phyloP scores from a whole-genome alignment of 331 rosid species.

The Malus hybrid region DNA sequence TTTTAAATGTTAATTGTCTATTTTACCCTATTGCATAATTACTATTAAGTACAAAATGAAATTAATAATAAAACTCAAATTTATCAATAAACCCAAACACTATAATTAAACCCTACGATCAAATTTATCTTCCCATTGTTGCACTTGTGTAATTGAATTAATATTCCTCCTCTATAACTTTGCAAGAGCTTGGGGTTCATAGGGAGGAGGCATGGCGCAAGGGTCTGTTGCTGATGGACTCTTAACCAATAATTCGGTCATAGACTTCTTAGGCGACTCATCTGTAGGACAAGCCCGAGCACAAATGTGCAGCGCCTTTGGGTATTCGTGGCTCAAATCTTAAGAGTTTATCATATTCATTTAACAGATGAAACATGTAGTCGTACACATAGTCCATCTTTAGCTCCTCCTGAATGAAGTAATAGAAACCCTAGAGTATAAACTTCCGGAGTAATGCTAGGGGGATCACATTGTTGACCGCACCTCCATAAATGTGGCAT shows the following conservation, averaged over 20 bases:
- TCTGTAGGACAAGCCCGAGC: constrained; percentile 34
- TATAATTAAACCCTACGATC: too few species aligned
- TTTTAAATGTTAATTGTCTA: too few species aligned
- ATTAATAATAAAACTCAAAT: too few species aligned
- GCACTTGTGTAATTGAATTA: constrained; percentile 39
- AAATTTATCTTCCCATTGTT: constrained; percentile 39
- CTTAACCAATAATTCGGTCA: constrained; percentile 42
- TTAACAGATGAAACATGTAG: constrained; percentile 57
- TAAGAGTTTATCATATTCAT: constrained; percentile 46
- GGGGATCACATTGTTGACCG: background rate
- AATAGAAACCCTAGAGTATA: background rate
- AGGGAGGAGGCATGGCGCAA: constrained; percentile 56
- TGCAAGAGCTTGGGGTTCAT: constrained; percentile 24
- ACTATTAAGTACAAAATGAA: too few species aligned
- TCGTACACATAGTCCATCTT: constrained; percentile 65
- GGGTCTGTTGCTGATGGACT: constrained; percentile 41
- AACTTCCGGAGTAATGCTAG: background rate
- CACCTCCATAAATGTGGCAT: background rate
- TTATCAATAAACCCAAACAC: too few species aligned
- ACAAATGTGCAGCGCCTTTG: constrained; percentile 35
- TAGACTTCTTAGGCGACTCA: constrained; percentile 40
- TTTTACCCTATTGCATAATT: too few species aligned
- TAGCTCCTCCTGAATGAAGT: constrained; percentile 47
- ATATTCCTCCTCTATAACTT: constrained; percentile 15
- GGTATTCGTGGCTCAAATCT: constrained; percentile 42